Evolutionary conservation across 2,329 filamentous ascomycete genomes (phyloP).

Genomic region (Exophiala lecanii-corni): DNA sequence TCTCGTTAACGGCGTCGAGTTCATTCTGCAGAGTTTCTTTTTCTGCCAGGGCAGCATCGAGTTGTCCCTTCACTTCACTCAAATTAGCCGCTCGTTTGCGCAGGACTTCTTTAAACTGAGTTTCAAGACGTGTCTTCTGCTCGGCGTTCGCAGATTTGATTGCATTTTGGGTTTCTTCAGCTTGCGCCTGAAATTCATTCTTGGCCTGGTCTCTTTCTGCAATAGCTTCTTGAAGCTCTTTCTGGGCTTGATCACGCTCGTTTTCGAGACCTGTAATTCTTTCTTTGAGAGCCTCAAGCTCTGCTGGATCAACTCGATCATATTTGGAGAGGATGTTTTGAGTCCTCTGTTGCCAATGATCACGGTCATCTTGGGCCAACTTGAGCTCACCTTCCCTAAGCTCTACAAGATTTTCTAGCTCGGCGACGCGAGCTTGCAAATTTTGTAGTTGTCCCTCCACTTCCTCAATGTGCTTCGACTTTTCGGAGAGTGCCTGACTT

Average conservation of each 20-base stretch:
- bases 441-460: conserved; percentile 74
- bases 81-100: conserved; percentile 64
- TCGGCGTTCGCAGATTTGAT: conserved; percentile 48
- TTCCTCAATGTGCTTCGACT: conserved; percentile 68
- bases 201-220: conserved; percentile 42
- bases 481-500: conserved; percentile 70
- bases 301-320: conserved; percentile 87
- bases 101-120: conserved; percentile 51
- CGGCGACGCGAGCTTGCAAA: conserved; percentile 71
- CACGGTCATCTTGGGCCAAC: conserved; percentile 82
- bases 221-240: conserved; percentile 48
- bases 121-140: conserved; percentile 41
- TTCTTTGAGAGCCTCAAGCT: conserved; percentile 83
- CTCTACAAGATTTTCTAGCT: conserved; percentile 75
- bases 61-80: conserved; percentile 47
- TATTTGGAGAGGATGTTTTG: conserved; percentile 96
- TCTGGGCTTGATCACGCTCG: conserved; percentile 62
- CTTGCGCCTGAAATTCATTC: conserved; percentile 44
- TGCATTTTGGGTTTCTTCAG: conserved; percentile 45
- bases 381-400: conserved; percentile 84
- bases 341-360: conserved; percentile 91
- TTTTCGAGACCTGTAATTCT: conserved; percentile 62
- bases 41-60: conserved; percentile 51
- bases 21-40: conserved; percentile 66
- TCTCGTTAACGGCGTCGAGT: conserved; percentile 57